Base-by-base conservation (phyloP, 805 yeast genomes). In the Candida patagonica region DNA sequence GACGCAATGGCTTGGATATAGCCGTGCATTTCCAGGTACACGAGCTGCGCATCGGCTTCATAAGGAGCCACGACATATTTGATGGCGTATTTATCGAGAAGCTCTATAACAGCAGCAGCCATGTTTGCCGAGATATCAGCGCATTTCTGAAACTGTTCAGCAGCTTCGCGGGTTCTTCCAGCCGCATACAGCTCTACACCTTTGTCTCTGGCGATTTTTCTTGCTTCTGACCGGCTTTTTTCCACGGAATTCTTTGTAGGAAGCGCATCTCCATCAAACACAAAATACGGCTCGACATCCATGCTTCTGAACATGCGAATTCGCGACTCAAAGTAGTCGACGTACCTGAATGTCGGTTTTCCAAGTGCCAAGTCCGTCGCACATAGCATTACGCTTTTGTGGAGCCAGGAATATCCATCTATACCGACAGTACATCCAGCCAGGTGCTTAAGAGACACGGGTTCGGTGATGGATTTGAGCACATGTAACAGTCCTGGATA, bases 41-140 rank as follows among this genome's bases (percentile, higher is more conserved):
- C 97, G 81, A 92, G 75, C 59, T 92, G 98, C 1, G 98, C 81
- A 58, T 92, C 99, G 0, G 98, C 98, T 62, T 92, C 99, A 56
- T 86, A 92, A 0, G 99, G 99, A 0, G 99, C 97, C 6, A 92
- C 98, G 6, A 92, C 73, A 52, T 74, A 89, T 43, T 68, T 71
- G 36, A 92, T 75, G 1, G 61, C 59, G 34, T 70, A 65, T 10
- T 57, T 48, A 48, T 76, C 77, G 46, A 94, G 39, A 30, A 34
- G 37, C 30, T 79, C 81, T 55, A 88, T 86, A 9, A 89, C 68
- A 9, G 85, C 71, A 51, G 83, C 83, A 4, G 96, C 96, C 92
- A 92, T 87, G 46, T 76, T 76, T 1, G 95, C 86, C 2, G 95
- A 82, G 9, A 92, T 81, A 50, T 81, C 88, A 4, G 94, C 82